Evolutionary conservation across 805 yeast species (phyloP), one percentile per base, ranked within the genome.

Genomic region (Candida krabiensis): DNA sequence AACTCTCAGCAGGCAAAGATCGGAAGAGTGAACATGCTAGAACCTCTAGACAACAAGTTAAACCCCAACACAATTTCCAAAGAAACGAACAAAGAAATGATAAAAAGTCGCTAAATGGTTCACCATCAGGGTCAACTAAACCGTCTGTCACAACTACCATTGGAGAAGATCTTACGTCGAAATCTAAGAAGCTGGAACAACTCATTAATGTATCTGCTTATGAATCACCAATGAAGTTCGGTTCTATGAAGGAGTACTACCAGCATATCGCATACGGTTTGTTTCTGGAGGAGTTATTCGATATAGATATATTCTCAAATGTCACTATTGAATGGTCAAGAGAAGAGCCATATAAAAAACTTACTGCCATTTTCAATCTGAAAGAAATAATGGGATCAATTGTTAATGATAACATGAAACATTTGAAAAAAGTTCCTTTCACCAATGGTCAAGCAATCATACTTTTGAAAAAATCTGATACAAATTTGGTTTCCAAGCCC

Each of bases 191-290:
- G 8, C 33, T 58, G 9, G 47, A 51, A 13, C 30, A 45, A 4
- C 38, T 58, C 12, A 49, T 55, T 13, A 40, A 29, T 12, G 33
- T 34, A 1, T 50, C 58, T 1, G 44, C 57, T 1, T 23, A 26
- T 5, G 48, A 49, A n/a, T 38, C 50, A 2, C 46, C 49, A 25
- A 28, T 55, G 13, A 50, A 40, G 9, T 81, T 75, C 49, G 74
- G 73, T 9, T 63, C 73, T 19, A 53, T 81, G 48, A 60, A 66
- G 8, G 69, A 70, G 14, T 83, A 83, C 52, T 75, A 73, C 53
- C 63, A 71, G 44, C 80, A 78, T 45, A 74, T 80, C 66, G 72
- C 83, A 38, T 74, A 73, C 57, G 80, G 80, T 37, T 56, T 83
- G 38, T 80, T 78, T 42, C 63, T 80, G 28, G 90, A 83, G 53